Percentiles rank a stretch among this genome's conserved stretches.
phyloP scores from a whole-genome alignment of 371 early-diverging fungal species.

The Zopfochytrium polystomum region DNA sequence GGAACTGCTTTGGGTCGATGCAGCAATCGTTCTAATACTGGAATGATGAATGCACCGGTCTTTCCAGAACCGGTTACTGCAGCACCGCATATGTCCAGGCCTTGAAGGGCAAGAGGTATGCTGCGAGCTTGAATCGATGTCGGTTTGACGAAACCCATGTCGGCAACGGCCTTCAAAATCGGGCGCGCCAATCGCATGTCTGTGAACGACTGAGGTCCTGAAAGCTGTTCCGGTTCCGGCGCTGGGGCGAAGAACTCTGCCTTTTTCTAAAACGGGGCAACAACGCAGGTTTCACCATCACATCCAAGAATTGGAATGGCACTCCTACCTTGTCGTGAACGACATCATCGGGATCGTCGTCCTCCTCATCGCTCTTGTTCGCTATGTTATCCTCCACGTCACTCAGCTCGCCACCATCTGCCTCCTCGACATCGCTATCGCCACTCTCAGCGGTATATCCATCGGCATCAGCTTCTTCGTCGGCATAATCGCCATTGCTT shows the following conservation, averaged over 20 bases:
- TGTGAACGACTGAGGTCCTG: slow-evolving; percentile 62
- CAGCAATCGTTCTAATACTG: slow-evolving; percentile 92
- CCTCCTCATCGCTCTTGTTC: too few relatives aligned
- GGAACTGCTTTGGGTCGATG: slow-evolving; percentile 79
- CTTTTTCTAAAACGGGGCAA: slow-evolving; percentile 26
- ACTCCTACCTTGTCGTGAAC: slow-evolving; percentile 25
- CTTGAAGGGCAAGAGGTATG: slow-evolving; percentile 95
- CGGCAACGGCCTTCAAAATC: slow-evolving; percentile 86
- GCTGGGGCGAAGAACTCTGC: slow-evolving; percentile 48
- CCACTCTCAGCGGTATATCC: too few relatives aligned
- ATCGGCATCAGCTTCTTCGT: too few relatives aligned
- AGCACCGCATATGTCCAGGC: slow-evolving; percentile 99
- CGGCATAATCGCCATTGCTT: slow-evolving; percentile 36
- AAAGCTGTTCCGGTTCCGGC: slow-evolving; percentile 16
- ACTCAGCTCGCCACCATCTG: too few relatives aligned
- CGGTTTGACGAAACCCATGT: slow-evolving; percentile 88
- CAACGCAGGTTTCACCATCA: neutral
- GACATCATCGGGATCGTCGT: too few relatives aligned
- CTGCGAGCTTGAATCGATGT: slow-evolving; percentile 96
- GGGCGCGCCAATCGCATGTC: slow-evolving; percentile 92
- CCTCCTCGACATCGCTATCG: too few relatives aligned
- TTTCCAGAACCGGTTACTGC: slow-evolving; percentile 99
- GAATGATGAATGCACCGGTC: slow-evolving; percentile 97
- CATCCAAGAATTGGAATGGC: neutral
- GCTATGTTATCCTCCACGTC: too few relatives aligned